Conservation (phyloP, 768 basidiomycete species). For the Naganishia vishniacii region DNA sequence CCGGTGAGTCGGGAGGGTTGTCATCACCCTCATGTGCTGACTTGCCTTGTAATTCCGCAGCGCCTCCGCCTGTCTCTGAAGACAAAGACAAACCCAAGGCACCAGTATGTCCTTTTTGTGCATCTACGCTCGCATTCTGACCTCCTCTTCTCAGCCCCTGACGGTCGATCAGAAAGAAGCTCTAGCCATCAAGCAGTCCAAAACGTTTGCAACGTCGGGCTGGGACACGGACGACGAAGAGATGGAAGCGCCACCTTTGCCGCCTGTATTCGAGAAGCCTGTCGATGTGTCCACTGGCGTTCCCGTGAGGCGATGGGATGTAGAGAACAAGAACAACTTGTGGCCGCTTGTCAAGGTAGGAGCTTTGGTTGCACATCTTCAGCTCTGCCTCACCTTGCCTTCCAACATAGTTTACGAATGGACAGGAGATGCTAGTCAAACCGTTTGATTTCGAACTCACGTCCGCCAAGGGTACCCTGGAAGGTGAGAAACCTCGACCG, state of each 20-base stretch:
- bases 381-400: too few relatives aligned
- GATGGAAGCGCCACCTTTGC: not conserved
- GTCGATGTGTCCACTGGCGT: not conserved
- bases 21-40: not conserved
- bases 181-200: not conserved
- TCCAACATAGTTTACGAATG: conserved; percentile 59
- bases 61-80: not conserved
- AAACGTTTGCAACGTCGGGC: not conserved
- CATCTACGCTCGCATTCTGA: not conserved
- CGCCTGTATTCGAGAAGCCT: not conserved
- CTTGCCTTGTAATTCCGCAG: not conserved
- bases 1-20: not conserved
- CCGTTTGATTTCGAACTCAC: conserved; percentile 63
- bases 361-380: too few relatives aligned
- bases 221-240: conserved; percentile 15
- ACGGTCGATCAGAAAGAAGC: conserved; percentile 2
- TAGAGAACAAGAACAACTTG: conserved; percentile 10
- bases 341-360: conserved; percentile 26
- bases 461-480: conserved; percentile 58
- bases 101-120: not conserved
- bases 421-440: conserved; percentile 52
- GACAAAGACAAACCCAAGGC: not conserved
- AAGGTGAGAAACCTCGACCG: conserved; percentile 52
- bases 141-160: not conserved
- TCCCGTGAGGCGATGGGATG: conserved; percentile 1